Percentiles rank a stretch among this genome's conserved stretches.
Conservation (phyloP, 352 stramenopile species). For the Pythium sukuiense region DNA sequence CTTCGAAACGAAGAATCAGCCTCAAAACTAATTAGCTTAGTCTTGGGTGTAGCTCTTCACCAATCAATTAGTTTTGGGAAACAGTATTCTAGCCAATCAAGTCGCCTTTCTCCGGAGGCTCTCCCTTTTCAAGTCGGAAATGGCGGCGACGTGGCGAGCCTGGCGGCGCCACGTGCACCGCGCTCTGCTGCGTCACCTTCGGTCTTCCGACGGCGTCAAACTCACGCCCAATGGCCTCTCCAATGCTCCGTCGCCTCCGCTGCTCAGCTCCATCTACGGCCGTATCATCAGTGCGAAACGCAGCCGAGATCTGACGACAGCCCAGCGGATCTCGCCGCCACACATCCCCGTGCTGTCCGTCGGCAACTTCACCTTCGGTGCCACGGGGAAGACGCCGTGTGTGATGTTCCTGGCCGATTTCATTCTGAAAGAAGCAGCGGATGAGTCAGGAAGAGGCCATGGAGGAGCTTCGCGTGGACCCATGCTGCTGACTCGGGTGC, state of each 20-base stretch:
- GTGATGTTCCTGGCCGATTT: slow-evolving; percentile 42
- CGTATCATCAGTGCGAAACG: slow-evolving; percentile 38
- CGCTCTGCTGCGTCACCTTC: slow-evolving; percentile 33
- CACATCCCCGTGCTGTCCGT: slow-evolving; percentile 58
- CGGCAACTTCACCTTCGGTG: slow-evolving; percentile 71
- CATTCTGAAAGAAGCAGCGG: slow-evolving; percentile 8
- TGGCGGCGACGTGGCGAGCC: slow-evolving; percentile 17
- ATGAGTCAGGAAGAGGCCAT: slow-evolving; percentile 18
- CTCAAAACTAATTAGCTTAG: background rate
- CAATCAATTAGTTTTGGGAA: background rate
- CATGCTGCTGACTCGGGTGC: slow-evolving; percentile 53
- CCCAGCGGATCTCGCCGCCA: slow-evolving; percentile 31
- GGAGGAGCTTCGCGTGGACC: slow-evolving; percentile 22
- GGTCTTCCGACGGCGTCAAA: slow-evolving; percentile 16
- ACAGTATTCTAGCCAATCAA: slow-evolving; percentile 10
- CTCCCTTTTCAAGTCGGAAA: background rate
- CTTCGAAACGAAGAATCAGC: too few species aligned
- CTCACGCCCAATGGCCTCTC: background rate
- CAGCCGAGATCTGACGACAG: slow-evolving; percentile 20
- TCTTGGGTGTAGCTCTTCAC: background rate
- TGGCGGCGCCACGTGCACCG: slow-evolving; percentile 37
- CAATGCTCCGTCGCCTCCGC: slow-evolving; percentile 23
- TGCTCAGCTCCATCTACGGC: slow-evolving; percentile 45
- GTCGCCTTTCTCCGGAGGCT: background rate
- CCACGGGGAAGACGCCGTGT: slow-evolving; percentile 73